Base-by-base conservation (phyloP, 495 filamentous ascomycete genomes). In the Parmelia sp. region DNA sequence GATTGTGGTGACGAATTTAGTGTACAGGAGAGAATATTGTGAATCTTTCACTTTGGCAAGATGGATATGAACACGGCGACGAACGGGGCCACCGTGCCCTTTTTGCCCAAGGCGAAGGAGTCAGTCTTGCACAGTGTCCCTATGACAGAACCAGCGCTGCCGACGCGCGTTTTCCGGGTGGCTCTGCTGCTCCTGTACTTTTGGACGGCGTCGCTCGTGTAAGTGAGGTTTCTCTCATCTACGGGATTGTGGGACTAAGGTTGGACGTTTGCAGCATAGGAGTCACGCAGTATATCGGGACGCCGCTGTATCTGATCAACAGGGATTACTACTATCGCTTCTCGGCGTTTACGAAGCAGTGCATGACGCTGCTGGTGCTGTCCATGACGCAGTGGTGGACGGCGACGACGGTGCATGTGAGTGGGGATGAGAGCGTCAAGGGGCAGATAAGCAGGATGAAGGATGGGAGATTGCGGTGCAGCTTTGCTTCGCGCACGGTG, bases 341-440 rank as follows among this genome's bases (percentile, higher is more conserved):
- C 71, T 91, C 91, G 85, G 82, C 88, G 33, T 67, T 88, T 66
- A 88, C 86, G 3, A 92, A 92, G 71, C 81, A 85, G 63, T 82
- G 78, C 25, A 91, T 91, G 70, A 88, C 87, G 35, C 73, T 92
- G 8, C 66, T 88, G 19, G 81, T 86, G 57, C 88, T 84, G 5
- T 87, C 84, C 29, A 83, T 90, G 77, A 91, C 88, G 25, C 80
- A 90, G 64, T 90, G 87, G 86, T 92, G 87, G 87, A 82, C 82
- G 53, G 88, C 89, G 11, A 90, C 87, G 3, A 75, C 82, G 23
- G 83, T 92, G 56, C 80, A 87, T 47, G 84, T 92, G 60, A 90
- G 86, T 71, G 89, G 89, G 6, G 88, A 91, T 75, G 80, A 79
- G 65, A 87, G 83, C 60, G 86, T 92, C 36, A 78, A 82, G 25